Evolutionary conservation across 2,329 filamentous ascomycete species (phyloP).

Genomic region (Trichophyton simii): DNA sequence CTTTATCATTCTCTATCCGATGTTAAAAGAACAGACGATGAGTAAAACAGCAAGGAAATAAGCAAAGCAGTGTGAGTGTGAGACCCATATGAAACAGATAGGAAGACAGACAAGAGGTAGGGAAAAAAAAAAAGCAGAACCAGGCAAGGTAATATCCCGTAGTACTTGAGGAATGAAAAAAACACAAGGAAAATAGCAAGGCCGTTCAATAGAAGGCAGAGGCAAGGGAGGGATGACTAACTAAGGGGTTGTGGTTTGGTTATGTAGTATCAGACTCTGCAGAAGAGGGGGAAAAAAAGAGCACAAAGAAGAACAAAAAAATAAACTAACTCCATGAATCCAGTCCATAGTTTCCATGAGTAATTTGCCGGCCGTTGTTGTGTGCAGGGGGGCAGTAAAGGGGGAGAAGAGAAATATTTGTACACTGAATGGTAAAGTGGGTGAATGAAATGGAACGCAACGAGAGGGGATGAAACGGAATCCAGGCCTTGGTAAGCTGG

Average conservation of each 20-base stretch:
- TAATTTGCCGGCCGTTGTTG: no score
- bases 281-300: background rate
- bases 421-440: background rate
- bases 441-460: no score
- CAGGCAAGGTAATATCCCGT: background rate
- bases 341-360: background rate
- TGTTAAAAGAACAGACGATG: background rate
- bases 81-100: background rate
- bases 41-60: background rate
- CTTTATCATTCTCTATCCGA: background rate
- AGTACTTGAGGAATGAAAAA: no score
- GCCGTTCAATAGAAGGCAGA: background rate
- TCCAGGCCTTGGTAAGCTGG: no score
- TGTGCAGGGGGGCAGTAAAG: background rate
- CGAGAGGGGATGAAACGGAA: no score
- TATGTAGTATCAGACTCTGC: background rate
- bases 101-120: background rate
- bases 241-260: background rate
- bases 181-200: no score
- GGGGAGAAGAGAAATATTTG: background rate
- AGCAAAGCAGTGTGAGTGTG: background rate
- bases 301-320: no score
- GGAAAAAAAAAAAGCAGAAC: background rate
- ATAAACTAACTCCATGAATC: conserved; percentile 1
- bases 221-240: background rate